Conservation (phyloP, 345 rosid genomes). For the Psidium guajava region DNA sequence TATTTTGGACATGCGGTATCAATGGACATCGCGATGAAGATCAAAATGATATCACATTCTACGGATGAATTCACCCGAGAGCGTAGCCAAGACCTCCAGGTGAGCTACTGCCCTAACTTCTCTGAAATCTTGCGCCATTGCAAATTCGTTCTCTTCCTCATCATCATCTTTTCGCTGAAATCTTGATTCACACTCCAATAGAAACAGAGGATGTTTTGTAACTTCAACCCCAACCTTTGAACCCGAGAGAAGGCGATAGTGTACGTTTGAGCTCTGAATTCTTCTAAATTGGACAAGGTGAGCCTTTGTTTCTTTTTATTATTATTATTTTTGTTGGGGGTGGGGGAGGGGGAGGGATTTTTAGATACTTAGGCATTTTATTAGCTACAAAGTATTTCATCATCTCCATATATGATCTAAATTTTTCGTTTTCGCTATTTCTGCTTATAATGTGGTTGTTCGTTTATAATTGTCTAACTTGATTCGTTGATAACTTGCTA, state of each 20-base stretch:
- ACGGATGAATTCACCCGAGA: slow-evolving; percentile 90
- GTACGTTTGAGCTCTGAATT: slow-evolving; percentile 74
- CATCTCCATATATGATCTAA: not conserved
- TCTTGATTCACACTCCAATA: not conserved
- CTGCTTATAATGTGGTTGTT: not conserved
- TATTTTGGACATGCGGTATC: not conserved
- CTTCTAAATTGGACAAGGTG: slow-evolving; percentile 93
- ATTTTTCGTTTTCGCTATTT: not conserved
- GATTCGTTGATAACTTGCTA: slow-evolving; percentile 6
- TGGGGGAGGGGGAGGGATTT: too few relatives aligned
- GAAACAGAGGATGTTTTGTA: slow-evolving; percentile 73
- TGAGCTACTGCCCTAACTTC: not conserved
- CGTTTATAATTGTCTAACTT: not conserved
- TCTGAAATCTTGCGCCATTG: not conserved
- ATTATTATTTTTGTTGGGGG: too few relatives aligned
- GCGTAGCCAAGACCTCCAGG: slow-evolving; percentile 93
- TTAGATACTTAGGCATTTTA: not conserved
- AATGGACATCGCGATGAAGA: slow-evolving; percentile 36
- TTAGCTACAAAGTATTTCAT: not conserved
- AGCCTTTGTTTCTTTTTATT: not conserved
- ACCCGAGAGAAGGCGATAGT: slow-evolving; percentile 81
- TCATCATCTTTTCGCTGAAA: not conserved
- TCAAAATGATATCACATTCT: slow-evolving; percentile 75
- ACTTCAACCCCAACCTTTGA: slow-evolving; percentile 73
- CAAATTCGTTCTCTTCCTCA: not conserved